phyloP scores from a whole-genome alignment of 805 yeast species.

The Millerozyma miso region DNA sequence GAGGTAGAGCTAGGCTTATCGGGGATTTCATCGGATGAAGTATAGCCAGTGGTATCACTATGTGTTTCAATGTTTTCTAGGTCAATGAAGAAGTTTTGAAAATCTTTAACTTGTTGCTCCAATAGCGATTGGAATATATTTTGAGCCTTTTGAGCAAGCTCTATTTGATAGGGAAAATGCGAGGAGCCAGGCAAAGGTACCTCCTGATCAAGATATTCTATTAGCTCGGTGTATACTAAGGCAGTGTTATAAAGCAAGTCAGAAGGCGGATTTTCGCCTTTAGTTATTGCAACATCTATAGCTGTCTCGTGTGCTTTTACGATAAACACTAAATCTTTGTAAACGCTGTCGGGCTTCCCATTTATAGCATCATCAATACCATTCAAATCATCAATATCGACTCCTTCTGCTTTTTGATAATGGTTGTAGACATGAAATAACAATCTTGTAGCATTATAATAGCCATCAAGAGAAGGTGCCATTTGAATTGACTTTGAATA shows the following conservation, averaged over 20 bases:
- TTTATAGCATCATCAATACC: constrained; percentile 31
- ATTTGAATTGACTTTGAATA: constrained; percentile 37
- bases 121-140: constrained; percentile 23
- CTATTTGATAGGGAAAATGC: not conserved
- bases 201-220: constrained; percentile 33
- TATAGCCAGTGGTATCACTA: not conserved
- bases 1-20: not conserved
- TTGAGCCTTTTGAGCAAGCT: constrained; percentile 8
- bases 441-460: constrained; percentile 58
- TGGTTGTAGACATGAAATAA: constrained; percentile 55
- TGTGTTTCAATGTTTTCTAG: constrained; percentile 9
- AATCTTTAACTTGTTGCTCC: constrained; percentile 19
- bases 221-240: constrained; percentile 43
- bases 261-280: constrained; percentile 19
- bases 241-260: constrained; percentile 47
- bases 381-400: constrained; percentile 25
- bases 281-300: constrained; percentile 13
- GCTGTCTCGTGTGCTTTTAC: constrained; percentile 38
- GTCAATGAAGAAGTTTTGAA: constrained; percentile 24
- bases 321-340: constrained; percentile 34
- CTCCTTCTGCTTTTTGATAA: constrained; percentile 45
- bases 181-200: not conserved
- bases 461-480: constrained; percentile 37
- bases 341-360: constrained; percentile 27
- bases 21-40: not conserved